A percentile compares a stretch with the other conserved stretches of the same genome.
phyloP scores from a whole-genome alignment of 1,139 yeast species.

The Suhomyces guaymorum region DNA sequence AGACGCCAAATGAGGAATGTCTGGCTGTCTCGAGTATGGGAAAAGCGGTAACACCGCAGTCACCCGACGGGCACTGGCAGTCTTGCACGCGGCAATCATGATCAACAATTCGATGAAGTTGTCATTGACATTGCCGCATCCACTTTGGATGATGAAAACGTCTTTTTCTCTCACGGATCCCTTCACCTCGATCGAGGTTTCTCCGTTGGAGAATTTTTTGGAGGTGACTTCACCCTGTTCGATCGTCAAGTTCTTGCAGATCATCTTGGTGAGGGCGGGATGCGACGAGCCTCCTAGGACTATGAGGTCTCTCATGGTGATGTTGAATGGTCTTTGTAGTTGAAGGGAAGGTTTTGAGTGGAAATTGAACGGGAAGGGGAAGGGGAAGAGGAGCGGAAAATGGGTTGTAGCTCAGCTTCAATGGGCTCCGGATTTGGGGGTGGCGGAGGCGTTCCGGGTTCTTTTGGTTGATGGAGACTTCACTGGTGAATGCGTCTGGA shows the following conservation, averaged over 20 bases:
- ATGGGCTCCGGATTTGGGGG: no score
- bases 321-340: neutral
- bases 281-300: conserved; percentile 78
- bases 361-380: no score
- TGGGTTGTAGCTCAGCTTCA: no score
- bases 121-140: conserved; percentile 91
- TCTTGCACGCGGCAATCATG: conserved; percentile 90
- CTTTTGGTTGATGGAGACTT: no score
- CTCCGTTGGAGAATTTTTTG: conserved; percentile 76
- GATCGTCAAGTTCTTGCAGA: conserved; percentile 63
- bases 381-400: no score
- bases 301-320: conserved; percentile 67
- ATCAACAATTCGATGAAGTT: conserved; percentile 84
- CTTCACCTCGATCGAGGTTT: conserved; percentile 78
- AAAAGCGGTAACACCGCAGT: conserved; percentile 94
- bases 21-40: conserved; percentile 96
- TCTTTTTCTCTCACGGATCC: conserved; percentile 93
- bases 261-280: conserved; percentile 59
- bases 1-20: conserved; percentile 85
- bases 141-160: conserved; percentile 79
- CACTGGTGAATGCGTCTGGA: no score
- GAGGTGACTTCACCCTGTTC: conserved; percentile 59
- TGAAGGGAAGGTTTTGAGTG: neutral
- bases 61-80: conserved; percentile 90
- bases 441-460: no score